Evolutionary conservation across 768 basidiomycete genomes (phyloP).

Genomic region (Epithele typhae): DNA sequence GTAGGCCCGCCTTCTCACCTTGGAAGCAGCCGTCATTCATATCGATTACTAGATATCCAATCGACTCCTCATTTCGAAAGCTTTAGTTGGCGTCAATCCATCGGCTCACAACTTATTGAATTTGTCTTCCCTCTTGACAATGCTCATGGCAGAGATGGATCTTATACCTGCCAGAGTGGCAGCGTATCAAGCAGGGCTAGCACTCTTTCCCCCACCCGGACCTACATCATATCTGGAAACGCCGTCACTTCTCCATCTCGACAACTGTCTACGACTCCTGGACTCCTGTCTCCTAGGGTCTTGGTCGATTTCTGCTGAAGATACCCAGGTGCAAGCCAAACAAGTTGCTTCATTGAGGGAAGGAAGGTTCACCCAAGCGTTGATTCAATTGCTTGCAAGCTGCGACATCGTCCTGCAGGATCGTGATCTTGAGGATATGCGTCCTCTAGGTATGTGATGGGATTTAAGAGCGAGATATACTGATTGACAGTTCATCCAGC

Average conservation of each 20-base stretch:
- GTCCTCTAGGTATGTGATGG: conserved; percentile 5
- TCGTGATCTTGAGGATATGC: conserved; percentile 10
- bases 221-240: conserved; percentile 15
- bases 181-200: conserved; percentile 38
- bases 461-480: too few relatives aligned
- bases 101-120: conserved; percentile 32
- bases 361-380: conserved; percentile 41
- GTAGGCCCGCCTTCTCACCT: conserved; percentile 27
- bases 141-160: conserved; percentile 33
- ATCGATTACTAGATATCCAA: conserved; percentile 43
- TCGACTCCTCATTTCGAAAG: conserved; percentile 47
- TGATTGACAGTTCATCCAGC: conserved; percentile 22
- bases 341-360: conserved; percentile 35
- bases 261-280: conserved; percentile 54
- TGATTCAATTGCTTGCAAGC: conserved; percentile 49
- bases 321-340: not conserved
- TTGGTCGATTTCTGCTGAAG: conserved; percentile 36
- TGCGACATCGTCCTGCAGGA: conserved; percentile 36
- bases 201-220: conserved; percentile 30
- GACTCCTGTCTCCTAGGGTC: conserved; percentile 60
- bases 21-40: too few relatives aligned
- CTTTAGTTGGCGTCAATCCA: conserved; percentile 46
- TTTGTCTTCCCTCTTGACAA: conserved; percentile 28
- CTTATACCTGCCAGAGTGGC: conserved; percentile 35
- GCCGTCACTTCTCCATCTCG: conserved; percentile 42